Percentiles rank a stretch among this genome's conserved stretches.
Evolutionary conservation across 2,329 filamentous ascomycete genomes (phyloP).

Genomic region (Orbilia quercus): DNA sequence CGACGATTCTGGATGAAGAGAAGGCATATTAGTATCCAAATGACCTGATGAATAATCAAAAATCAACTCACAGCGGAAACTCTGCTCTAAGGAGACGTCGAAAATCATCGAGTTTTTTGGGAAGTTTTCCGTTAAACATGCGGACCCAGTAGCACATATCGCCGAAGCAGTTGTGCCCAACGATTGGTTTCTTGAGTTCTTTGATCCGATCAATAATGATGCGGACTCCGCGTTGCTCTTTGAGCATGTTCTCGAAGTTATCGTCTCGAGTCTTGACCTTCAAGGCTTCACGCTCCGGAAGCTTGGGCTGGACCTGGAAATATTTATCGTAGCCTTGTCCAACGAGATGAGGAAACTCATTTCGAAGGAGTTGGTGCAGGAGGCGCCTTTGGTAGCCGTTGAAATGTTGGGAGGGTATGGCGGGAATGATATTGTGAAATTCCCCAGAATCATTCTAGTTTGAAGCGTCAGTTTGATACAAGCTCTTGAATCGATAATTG

Average conservation of each 20-base stretch:
- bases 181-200: constrained; percentile 64
- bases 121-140: constrained; percentile 72
- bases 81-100: constrained; percentile 65
- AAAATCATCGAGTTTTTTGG: constrained; percentile 69
- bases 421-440: constrained; percentile 31
- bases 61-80: constrained; percentile 63
- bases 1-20: constrained; percentile 66
- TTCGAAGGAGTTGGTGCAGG: constrained; percentile 74
- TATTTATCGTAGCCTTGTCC: constrained; percentile 61
- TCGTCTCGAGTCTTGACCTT: constrained; percentile 59
- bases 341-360: constrained; percentile 68
- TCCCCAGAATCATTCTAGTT: constrained; percentile 10
- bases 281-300: constrained; percentile 65
- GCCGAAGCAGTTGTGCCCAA: constrained; percentile 75
- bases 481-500: background rate
- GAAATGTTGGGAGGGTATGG: constrained; percentile 62
- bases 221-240: constrained; percentile 58
- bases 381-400: constrained; percentile 73
- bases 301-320: constrained; percentile 63
- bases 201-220: constrained; percentile 59
- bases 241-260: constrained; percentile 56
- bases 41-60: background rate
- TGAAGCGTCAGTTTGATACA: background rate
- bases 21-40: background rate
- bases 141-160: constrained; percentile 74